A percentile compares a stretch with the other conserved stretches of the same genome.
phyloP scores from a whole-genome alignment of 192 early-diverging fungal genomes.

The Backusella liffmaniae region DNA sequence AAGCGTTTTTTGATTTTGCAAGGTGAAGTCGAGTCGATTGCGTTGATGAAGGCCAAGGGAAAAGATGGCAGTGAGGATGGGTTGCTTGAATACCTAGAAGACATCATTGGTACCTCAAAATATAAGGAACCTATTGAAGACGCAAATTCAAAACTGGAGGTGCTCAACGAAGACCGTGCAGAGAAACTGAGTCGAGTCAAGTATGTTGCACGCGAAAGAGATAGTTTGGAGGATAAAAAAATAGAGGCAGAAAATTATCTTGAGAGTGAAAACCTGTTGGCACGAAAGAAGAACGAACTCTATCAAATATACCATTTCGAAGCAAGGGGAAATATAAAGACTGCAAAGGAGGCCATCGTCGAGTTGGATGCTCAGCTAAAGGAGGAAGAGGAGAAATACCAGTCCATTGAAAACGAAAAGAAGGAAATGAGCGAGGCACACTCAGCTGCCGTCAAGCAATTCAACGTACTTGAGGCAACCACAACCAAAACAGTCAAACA shows the following conservation, averaged over 20 bases:
- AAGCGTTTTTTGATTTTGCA: slow-evolving; percentile 97
- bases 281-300: slow-evolving; percentile 66
- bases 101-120: slow-evolving; percentile 92
- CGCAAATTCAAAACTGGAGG: slow-evolving; percentile 65
- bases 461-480: slow-evolving; percentile 43
- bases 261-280: slow-evolving; percentile 77
- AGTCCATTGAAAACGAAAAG: slow-evolving; percentile 60
- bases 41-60: slow-evolving; percentile 96
- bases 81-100: slow-evolving; percentile 95
- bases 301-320: slow-evolving; percentile 77
- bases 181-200: slow-evolving; percentile 84
- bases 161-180: slow-evolving; percentile 70
- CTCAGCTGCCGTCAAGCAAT: slow-evolving; percentile 55
- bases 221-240: slow-evolving; percentile 74
- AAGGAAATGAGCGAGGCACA: slow-evolving; percentile 62
- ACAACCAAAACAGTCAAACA: slow-evolving; percentile 61
- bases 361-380: slow-evolving; percentile 54
- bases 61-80: slow-evolving; percentile 92
- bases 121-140: slow-evolving; percentile 88
- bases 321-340: slow-evolving; percentile 48
- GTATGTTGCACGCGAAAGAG: slow-evolving; percentile 87
- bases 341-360: slow-evolving; percentile 45
- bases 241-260: slow-evolving; percentile 81
- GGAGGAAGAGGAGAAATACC: slow-evolving; percentile 59
- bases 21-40: slow-evolving; percentile 99